A percentile compares a stretch with the other conserved stretches of the same genome.
Conservation (phyloP, 768 basidiomycete genomes). For the Hygrophoropsis aurantiaca region DNA sequence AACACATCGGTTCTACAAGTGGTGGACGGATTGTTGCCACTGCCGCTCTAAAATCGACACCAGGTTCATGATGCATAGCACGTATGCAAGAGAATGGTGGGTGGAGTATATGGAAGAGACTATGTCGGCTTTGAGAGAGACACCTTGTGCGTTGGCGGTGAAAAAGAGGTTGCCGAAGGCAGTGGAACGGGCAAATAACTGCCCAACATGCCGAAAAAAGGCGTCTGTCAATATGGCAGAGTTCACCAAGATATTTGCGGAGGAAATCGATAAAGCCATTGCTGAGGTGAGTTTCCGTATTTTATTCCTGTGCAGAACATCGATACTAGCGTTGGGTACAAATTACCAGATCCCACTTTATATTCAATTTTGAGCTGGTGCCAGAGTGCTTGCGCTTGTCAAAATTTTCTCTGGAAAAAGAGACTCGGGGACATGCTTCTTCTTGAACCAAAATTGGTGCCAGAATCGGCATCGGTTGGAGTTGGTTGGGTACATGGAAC, state of each 20-base stretch:
- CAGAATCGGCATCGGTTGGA: too few species aligned
- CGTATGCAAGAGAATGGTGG: constrained; percentile 31
- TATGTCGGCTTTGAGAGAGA: constrained; percentile 15
- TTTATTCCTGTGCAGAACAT: neutral
- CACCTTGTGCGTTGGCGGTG: constrained; percentile 21
- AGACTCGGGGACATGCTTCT: too few species aligned
- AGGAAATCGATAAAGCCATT: constrained; percentile 18
- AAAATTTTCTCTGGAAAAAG: too few species aligned
- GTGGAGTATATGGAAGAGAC: constrained; percentile 30
- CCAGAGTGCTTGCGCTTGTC: constrained; percentile 5
- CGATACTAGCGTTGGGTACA: neutral
- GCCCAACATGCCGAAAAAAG: constrained; percentile 18
- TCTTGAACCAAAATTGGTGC: too few species aligned
- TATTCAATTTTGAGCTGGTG: constrained; percentile 10
- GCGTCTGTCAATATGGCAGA: constrained; percentile 18
- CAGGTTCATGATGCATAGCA: constrained; percentile 23
- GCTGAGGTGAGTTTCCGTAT: constrained; percentile 15
- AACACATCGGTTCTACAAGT: constrained; percentile 22
- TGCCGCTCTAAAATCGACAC: constrained; percentile 19
- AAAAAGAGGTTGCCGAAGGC: constrained; percentile 15
- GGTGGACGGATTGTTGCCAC: constrained; percentile 28
- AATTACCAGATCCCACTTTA: constrained; percentile 23
- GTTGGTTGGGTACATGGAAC: too few species aligned
- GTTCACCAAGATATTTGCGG: constrained; percentile 21
- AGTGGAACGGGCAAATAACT: constrained; percentile 13